Conservation (phyloP, 768 basidiomycete genomes). For the Mycena olivaceomarginata region DNA sequence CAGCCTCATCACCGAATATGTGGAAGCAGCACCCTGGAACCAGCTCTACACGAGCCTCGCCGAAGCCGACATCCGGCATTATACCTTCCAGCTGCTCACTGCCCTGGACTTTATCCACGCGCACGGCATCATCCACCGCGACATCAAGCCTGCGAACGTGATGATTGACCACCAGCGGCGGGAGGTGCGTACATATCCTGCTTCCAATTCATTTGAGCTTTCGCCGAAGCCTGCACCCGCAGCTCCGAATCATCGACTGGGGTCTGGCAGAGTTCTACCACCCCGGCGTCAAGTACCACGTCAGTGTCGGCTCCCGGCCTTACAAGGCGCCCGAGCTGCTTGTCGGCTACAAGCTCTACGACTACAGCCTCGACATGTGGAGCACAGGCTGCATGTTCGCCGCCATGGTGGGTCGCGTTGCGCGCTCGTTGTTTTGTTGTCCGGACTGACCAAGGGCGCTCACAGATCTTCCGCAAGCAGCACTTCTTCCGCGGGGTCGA, state of each 20-base stretch:
- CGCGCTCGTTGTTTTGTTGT: too few species aligned
- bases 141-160: conserved; percentile 71
- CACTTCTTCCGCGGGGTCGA: conserved; percentile 87
- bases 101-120: conserved; percentile 82
- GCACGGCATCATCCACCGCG: conserved; percentile 78
- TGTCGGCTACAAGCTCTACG: conserved; percentile 84
- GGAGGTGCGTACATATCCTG: conserved; percentile 59
- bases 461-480: conserved; percentile 83
- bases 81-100: conserved; percentile 81
- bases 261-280: conserved; percentile 88
- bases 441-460: too few species aligned
- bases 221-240: neutral
- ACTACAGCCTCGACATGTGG: conserved; percentile 86
- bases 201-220: too few species aligned
- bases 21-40: conserved; percentile 78
- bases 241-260: conserved; percentile 84
- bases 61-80: conserved; percentile 81
- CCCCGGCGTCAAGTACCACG: conserved; percentile 81
- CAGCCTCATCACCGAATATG: conserved; percentile 80
- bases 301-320: conserved; percentile 71
- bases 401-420: conserved; percentile 63
- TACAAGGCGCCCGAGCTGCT: conserved; percentile 86
- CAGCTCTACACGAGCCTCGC: conserved; percentile 73
- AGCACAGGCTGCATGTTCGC: conserved; percentile 86
- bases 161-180: conserved; percentile 83